Base-by-base conservation (phyloP, 306 rosid species). In the Urtica urens region DNA sequence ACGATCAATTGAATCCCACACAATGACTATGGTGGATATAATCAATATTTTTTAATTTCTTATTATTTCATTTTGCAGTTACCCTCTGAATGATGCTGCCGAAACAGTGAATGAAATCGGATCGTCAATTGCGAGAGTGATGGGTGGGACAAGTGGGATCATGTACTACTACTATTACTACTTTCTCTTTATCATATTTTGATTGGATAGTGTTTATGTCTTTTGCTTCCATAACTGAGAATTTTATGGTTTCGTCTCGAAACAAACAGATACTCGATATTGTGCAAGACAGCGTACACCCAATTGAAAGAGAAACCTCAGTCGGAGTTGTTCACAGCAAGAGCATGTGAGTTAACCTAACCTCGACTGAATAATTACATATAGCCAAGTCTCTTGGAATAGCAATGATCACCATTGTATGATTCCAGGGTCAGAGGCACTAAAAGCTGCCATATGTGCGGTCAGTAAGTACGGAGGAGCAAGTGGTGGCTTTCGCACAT, bases 101-200 rank as follows among this genome's bases (percentile, higher is more conserved):
- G 96, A 81, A 74, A 90, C 99, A 50, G 72, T 79, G 29, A 56
- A 74, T 38, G 95, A 79, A 73, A 77, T 90, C 57, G 99, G 87
- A 52, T 75, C 82, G 24, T 72, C 95, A 50, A 64, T 90, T 52
- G 64, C 79, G 69, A 75, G 77, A 78, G 76, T 76, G 55, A 90
- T 90, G 97, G 99, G 95, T 35, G 94, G 99, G 66, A 90, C 95
- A 37, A 79, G 99, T 61, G 99, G 99, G 73, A 82, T 79, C 61
- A 51, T 90, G 99, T 90, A 81, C 61, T 34, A 48, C 26, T 73
- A 54, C 59, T 47, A 46, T 66, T 50, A 2, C 41, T 26, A 40
- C 56, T 59, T 58, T 17, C 62, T 70, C 23, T 41, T 46, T 51
- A 57, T 30, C 58, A 27, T 19, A 51, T 22, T 7, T 23, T 8